Evolutionary conservation across 768 basidiomycete genomes (phyloP), one percentile per base, ranked within the genome.

Genomic region (Lactarius trivialis): DNA sequence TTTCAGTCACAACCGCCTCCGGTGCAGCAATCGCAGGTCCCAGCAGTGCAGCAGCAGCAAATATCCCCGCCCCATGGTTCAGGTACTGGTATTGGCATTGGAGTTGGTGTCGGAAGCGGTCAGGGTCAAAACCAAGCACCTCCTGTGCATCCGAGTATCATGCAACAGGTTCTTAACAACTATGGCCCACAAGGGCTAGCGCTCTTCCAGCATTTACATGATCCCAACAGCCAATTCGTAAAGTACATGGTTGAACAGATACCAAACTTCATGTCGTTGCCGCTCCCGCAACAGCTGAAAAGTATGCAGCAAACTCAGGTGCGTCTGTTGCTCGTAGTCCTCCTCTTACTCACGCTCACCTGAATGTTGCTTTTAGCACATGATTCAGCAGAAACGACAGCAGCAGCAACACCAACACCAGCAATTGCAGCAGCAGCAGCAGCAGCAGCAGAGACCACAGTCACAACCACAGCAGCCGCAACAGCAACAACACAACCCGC

Each of bases 401-500:
- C 63, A 67, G 32, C 62, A 68, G 45, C 65, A 70, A 2, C 51
- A 61, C 26, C 68, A 68, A 41, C 68, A 65, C 52, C 64, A 60
- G 34, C 61, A 59, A 24, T 57, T 58, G 37, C 61, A 61, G 36
- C 62, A 66, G 37, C 60, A 61, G 11, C 34, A 51, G 56, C 64
- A 63, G 19, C 60, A 56, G 65, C 75, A 73, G 50, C 73, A 76
- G 24, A 70, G 71, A 60, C 77, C 69, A 60, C 64, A 69, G 58
- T 68, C 71, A 43, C 71, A 28, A 17, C 73, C 37, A 24, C 41
- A 34, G 24, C 71, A 68, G 28, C 65, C 65, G 17, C 66, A 64
- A 36, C 69, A 71, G 58, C 68, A 72, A 45, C 70, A 70, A 41
- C 66, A 68, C 55, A 64, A 67, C n/a, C 67, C 65, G 24, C 70